A percentile compares a stretch with the other conserved stretches of the same genome.
Evolutionary conservation across 805 yeast genomes (phyloP).

Genomic region (Saturnispora dispora): DNA sequence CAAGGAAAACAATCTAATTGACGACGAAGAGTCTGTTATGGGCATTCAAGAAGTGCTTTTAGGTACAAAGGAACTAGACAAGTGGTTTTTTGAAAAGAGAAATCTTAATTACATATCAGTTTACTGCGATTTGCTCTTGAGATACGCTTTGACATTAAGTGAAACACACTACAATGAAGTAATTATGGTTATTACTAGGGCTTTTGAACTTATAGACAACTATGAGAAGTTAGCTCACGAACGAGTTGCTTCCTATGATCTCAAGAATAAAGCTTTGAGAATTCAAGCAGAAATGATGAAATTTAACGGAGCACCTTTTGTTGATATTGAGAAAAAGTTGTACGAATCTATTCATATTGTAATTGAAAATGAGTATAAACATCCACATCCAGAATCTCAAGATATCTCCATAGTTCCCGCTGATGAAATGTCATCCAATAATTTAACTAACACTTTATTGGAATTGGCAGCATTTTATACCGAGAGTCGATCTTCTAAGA

Average conservation of each 20-base stretch:
- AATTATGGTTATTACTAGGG: conserved; percentile 21
- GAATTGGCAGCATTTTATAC: conserved; percentile 26
- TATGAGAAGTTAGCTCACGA: conserved; percentile 19
- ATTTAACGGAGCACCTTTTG: conserved; percentile 14
- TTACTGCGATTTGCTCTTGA: conserved; percentile 30
- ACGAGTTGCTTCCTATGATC: conserved; percentile 20
- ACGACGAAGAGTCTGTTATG: conserved; percentile 14
- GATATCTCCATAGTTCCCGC: conserved; percentile 20
- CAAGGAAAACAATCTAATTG: conserved; percentile 21
- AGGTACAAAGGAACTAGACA: conserved; percentile 17
- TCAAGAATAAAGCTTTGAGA: conserved; percentile 29
- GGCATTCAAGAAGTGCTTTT: conserved; percentile 18
- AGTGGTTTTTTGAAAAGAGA: conserved; percentile 23
- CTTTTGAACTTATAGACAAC: conserved; percentile 25
- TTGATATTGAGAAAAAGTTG: conserved; percentile 23
- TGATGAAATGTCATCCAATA: conserved; percentile 16
- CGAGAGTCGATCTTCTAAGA: conserved; percentile 15
- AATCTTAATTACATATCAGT: conserved; percentile 26
- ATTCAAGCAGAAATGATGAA: conserved; percentile 28
- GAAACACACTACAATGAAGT: conserved; percentile 19
- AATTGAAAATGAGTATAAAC: conserved; percentile 18
- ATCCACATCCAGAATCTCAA: conserved; percentile 6
- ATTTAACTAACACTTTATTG: conserved; percentile 22
- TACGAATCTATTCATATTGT: conserved; percentile 23
- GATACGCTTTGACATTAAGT: conserved; percentile 31